phyloP scores from a whole-genome alignment of 1,284 basidiomycete genomes.

The Irpex sp. region DNA sequence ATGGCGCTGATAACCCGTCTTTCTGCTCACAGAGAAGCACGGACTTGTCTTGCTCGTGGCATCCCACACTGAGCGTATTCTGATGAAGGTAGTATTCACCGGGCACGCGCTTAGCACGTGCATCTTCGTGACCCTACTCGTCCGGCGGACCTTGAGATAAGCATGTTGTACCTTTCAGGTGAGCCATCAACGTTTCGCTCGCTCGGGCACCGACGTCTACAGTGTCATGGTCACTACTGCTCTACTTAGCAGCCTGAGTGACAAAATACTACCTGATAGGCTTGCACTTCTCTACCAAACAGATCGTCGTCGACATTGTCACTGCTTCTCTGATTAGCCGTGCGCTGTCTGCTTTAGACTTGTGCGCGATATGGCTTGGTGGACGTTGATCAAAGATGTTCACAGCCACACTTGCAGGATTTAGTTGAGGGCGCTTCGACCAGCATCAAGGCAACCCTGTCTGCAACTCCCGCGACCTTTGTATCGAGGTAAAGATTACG shows the following conservation, averaged over 20 bases:
- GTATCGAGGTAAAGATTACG: too few species aligned
- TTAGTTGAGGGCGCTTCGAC: too few species aligned
- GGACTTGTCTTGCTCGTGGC: too few species aligned
- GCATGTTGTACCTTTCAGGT: neutral
- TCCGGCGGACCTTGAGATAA: neutral
- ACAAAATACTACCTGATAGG: neutral
- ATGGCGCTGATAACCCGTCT: neutral
- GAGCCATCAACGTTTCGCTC: neutral
- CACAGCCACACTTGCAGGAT: neutral
- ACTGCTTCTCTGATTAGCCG: neutral
- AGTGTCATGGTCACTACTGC: neutral
- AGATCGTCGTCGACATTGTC: neutral
- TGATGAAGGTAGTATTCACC: neutral
- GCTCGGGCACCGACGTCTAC: neutral
- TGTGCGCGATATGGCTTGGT: neutral
- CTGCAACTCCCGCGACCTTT: too few species aligned
- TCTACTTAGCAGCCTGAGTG: neutral
- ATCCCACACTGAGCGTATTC: neutral
- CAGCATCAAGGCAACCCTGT: too few species aligned
- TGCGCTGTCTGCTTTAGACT: neutral
- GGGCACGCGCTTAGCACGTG: neutral
- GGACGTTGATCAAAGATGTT: neutral
- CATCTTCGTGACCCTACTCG: neutral
- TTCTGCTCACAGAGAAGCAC: neutral
- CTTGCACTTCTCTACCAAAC: neutral